Evolutionary conservation across 768 basidiomycete genomes (phyloP).

Genomic region (Mycena epipterygia): DNA sequence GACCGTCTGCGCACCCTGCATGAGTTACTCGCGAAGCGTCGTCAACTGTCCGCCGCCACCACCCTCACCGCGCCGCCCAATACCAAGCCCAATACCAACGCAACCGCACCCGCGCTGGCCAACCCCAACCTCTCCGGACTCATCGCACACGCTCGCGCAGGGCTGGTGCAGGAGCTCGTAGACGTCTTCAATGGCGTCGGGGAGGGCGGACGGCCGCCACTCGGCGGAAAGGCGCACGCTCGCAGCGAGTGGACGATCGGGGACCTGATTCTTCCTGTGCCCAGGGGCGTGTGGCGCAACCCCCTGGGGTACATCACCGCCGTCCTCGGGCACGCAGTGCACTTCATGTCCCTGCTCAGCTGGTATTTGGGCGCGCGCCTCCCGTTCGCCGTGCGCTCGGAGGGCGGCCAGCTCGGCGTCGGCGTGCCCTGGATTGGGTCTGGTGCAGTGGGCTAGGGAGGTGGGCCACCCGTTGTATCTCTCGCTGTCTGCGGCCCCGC

Average conservation of each 20-base stretch:
- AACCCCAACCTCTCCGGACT: constrained; percentile 61
- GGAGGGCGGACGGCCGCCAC: constrained; percentile 81
- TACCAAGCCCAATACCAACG: constrained; percentile 32
- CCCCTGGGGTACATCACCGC: constrained; percentile 91
- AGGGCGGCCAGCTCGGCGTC: constrained; percentile 76
- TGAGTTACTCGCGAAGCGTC: constrained; percentile 72
- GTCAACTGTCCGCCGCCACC: constrained; percentile 73
- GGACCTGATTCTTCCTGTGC: constrained; percentile 83
- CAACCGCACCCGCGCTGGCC: constrained; percentile 45
- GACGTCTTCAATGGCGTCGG: constrained; percentile 90
- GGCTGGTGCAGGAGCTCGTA: constrained; percentile 85
- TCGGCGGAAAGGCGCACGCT: constrained; percentile 81
- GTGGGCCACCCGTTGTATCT: constrained; percentile 34
- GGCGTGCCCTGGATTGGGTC: constrained; percentile 86
- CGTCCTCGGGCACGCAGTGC: constrained; percentile 85
- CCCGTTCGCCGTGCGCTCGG: constrained; percentile 85
- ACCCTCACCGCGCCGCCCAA: constrained; percentile 45
- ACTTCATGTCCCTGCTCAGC: constrained; percentile 82
- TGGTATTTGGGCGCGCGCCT: constrained; percentile 90
- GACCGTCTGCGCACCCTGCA: constrained; percentile 73
- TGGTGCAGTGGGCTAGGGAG: constrained; percentile 78
- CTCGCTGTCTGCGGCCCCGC: constrained; percentile 26
- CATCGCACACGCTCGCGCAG: constrained; percentile 76
- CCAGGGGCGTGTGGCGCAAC: constrained; percentile 86
- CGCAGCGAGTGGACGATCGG: constrained; percentile 91